Evolutionary conservation across 192 early-diverging fungal genomes (phyloP).

Genomic region (Coemansia sp.): DNA sequence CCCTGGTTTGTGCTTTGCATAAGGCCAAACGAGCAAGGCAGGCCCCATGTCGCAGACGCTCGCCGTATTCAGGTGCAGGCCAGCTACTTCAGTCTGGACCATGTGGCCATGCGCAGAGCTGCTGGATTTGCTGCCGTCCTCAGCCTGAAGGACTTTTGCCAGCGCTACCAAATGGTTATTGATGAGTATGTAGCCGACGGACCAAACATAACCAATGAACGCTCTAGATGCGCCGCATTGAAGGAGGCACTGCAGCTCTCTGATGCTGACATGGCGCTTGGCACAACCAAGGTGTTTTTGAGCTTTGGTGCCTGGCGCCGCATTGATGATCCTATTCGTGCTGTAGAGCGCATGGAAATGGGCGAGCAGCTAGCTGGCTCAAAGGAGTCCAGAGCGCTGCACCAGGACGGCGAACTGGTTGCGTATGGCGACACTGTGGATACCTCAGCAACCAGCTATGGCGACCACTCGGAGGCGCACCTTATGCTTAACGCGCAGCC

Average conservation of each 20-base stretch:
- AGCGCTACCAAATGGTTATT: conserved; percentile 47
- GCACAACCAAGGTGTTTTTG: conserved; percentile 66
- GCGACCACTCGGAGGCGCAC: conserved; percentile 50
- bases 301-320: conserved; percentile 76
- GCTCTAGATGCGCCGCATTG: conserved; percentile 29
- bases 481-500: conserved; percentile 52
- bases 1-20: conserved; percentile 80
- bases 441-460: conserved; percentile 36
- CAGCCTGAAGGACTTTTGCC: conserved; percentile 38
- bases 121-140: conserved; percentile 50
- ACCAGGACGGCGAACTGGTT: conserved; percentile 40
- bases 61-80: conserved; percentile 52
- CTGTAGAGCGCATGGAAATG: conserved; percentile 57
- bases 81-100: conserved; percentile 27
- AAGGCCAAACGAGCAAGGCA: conserved; percentile 45
- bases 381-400: conserved; percentile 33
- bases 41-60: conserved; percentile 24
- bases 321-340: conserved; percentile 76
- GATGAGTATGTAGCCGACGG: conserved; percentile 44
- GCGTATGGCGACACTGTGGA: conserved; percentile 28
- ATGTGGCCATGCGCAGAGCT: conserved; percentile 37
- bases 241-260: conserved; percentile 50
- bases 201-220: conserved; percentile 19
- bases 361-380: conserved; percentile 55
- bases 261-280: conserved; percentile 56